Base-by-base conservation (phyloP, 2,329 filamentous ascomycete species). In the Corniculantispora saksenae region DNA sequence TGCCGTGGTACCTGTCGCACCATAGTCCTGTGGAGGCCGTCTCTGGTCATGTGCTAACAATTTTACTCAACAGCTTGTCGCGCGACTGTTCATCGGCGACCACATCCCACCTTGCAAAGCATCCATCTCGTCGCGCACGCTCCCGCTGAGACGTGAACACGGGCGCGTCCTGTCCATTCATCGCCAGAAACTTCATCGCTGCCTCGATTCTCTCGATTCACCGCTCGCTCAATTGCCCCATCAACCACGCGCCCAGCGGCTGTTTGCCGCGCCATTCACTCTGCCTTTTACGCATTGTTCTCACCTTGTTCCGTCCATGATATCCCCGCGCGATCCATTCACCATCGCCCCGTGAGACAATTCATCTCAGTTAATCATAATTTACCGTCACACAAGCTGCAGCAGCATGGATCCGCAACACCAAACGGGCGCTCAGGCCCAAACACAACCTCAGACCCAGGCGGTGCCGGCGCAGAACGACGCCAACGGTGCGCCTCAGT, bases 401-500 rank as follows among this genome's bases (percentile, higher is more conserved):
- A n/a, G 23, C 43, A 7, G 15, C 8, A 63, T 63, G 53, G 40
- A 63, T 43, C 7, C 40, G 12, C 51, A 57, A 29, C 51, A 40
- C 17, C 51, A 56, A 48, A 55, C 50, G 21, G 21, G 27, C 40
- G 38, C 38, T 15, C 29, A 63, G 32, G 43, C 61, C 17, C 64
- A 64, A 58, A 7, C 63, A 17, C 63, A 67, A 58, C 17, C 35
- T 32, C 62, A 32, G 17, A n/a, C 56, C 12, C 62, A 59, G 58
- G n/a, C 57, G n/a, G n/a, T n/a, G 40, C 67, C 61, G 51, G 27
- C 57, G 21, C 53, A 61, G 55, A 61, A 40, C 63, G 64, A 58
- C 40, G 53, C 60, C 21, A 68, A 68, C 55, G 68, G 61, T 21
- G 67, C 70, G 17, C 61, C 69, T 19, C 73, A 69, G 19, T 65